phyloP scores from a whole-genome alignment of 1,284 basidiomycete genomes.

The Ceratobasidium sp. region DNA sequence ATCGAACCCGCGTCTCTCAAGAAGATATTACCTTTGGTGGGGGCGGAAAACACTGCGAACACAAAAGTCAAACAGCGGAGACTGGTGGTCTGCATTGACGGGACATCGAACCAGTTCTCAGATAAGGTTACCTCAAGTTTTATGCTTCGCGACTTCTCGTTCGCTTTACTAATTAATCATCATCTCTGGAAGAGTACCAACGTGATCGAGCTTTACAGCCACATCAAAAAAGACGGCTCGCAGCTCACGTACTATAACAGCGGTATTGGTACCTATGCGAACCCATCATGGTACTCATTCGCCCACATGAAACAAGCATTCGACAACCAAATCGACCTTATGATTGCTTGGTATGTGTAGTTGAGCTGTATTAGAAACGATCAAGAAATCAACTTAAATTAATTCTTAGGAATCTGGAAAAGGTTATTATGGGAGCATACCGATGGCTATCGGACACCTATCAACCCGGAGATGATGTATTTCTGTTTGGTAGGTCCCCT shows the following conservation, averaged over 20 bases:
- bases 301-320: background rate
- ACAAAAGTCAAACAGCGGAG: background rate
- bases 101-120: conserved; percentile 25
- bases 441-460: conserved; percentile 44
- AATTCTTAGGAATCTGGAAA: conserved; percentile 41
- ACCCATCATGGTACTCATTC: conserved; percentile 23
- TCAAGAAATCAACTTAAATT: no score
- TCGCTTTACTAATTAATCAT: background rate
- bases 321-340: conserved; percentile 29
- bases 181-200: conserved; percentile 6
- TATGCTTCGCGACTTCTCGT: no score
- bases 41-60: no score
- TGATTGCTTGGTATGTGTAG: conserved; percentile 40
- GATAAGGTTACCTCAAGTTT: background rate
- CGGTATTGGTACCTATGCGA: conserved; percentile 43
- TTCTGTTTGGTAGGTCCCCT: conserved; percentile 41
- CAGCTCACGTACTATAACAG: conserved; percentile 45
- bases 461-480: conserved; percentile 40
- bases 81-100: conserved; percentile 19
- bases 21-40: no score
- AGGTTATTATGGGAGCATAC: conserved; percentile 41
- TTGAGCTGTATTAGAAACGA: background rate
- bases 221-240: conserved; percentile 1
- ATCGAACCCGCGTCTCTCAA: no score
- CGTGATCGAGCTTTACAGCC: conserved; percentile 24